Conservation (phyloP, 441 rosid species). For the Cnidoscolus chayamansa region DNA sequence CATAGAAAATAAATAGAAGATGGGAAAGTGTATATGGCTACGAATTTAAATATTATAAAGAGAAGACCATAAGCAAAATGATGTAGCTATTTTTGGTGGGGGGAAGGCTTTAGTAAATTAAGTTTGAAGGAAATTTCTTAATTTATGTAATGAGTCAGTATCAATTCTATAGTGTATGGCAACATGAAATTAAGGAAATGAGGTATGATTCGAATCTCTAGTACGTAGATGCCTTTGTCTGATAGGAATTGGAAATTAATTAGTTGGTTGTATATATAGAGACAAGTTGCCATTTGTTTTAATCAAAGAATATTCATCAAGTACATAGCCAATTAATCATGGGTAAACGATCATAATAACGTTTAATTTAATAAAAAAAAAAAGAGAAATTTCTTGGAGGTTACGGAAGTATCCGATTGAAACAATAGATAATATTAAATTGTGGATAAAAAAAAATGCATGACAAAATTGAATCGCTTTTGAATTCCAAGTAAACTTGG, state of each 20-base stretch:
- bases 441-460: too few relatives aligned
- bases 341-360: too few relatives aligned
- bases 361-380: background rate
- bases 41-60: slow-evolving; percentile 10
- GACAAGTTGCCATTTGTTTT: background rate
- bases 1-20: too few relatives aligned
- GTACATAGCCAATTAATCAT: background rate
- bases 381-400: slow-evolving; percentile 13
- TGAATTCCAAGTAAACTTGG: too few relatives aligned
- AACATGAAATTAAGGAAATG: background rate
- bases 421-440: too few relatives aligned
- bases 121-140: too few relatives aligned
- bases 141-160: background rate
- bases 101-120: too few relatives aligned
- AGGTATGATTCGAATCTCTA: slow-evolving; percentile 7
- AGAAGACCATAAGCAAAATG: slow-evolving; percentile 9
- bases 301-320: slow-evolving; percentile 12
- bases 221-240: background rate
- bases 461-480: too few relatives aligned
- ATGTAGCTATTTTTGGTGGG: background rate
- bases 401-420: background rate
- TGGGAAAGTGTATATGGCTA: background rate
- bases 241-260: background rate
- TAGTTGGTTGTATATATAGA: background rate
- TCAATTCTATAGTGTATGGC: too few relatives aligned